These are phyloP conservation scores for Colletotrichum cereale DNA, from an alignment of 2,329 filamentous ascomycete species.

Conservation along the genomic window DNA sequence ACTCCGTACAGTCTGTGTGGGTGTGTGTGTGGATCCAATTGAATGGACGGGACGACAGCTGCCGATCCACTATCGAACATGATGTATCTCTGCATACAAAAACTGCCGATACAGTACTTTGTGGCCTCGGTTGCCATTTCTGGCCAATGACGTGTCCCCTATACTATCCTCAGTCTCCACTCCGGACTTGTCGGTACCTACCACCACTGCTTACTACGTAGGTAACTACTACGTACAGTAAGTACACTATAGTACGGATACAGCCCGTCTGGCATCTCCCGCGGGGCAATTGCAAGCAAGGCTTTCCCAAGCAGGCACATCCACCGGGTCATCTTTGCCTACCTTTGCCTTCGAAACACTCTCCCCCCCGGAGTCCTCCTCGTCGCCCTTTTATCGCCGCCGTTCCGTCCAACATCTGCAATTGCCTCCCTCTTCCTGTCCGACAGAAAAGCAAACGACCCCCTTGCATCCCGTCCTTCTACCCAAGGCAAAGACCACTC, in stretches of 20 bases:
- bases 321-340: conserved; percentile 5
- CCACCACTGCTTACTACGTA: too few species aligned
- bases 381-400: conserved; percentile 18
- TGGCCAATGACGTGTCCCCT: conserved; percentile 5
- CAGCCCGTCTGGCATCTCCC: conserved; percentile 14
- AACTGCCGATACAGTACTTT: background rate
- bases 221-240: too few species aligned
- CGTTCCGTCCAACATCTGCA: conserved; percentile 7
- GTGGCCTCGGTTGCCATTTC: rapidly evolving
- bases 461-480: background rate
- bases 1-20: too few species aligned
- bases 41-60: conserved; percentile 24
- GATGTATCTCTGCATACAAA: background rate
- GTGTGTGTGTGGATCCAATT: conserved; percentile 9
- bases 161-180: conserved; percentile 8
- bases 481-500: too few species aligned
- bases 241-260: too few species aligned
- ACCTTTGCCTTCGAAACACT: conserved; percentile 35
- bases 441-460: background rate
- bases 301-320: conserved; percentile 35
- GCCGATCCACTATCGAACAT: background rate
- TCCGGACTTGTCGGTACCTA: background rate
- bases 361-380: conserved; percentile 14
- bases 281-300: conserved; percentile 35
- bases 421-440: conserved; percentile 7